phyloP scores from a whole-genome alignment of 257 asterid genomes.

The Paraleonurus japonicus region DNA sequence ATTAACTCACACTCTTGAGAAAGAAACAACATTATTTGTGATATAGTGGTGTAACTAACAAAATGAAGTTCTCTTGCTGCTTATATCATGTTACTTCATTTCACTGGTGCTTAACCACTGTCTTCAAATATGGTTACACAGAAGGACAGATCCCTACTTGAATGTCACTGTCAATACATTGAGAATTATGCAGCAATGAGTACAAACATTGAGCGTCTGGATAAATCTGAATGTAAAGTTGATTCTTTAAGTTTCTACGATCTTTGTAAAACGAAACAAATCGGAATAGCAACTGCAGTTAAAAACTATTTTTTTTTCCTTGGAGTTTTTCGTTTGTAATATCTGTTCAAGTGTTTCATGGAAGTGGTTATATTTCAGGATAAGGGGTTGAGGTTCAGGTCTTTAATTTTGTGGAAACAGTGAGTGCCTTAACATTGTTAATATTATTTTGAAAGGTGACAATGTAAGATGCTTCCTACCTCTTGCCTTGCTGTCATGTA shows the following conservation, averaged over 20 bases:
- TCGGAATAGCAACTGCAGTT: background rate
- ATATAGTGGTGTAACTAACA: slow-evolving; percentile 1
- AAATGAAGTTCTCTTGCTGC: background rate
- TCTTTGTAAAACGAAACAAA: background rate
- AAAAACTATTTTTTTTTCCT: background rate
- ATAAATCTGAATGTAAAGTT: background rate
- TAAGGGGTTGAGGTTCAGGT: background rate
- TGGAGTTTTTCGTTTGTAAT: background rate
- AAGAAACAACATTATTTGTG: background rate
- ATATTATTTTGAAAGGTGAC: background rate
- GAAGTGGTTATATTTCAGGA: background rate
- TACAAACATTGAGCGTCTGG: background rate
- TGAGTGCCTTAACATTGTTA: background rate
- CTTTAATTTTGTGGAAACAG: background rate
- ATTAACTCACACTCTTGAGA: too few species aligned
- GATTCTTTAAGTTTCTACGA: background rate
- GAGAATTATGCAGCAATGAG: background rate
- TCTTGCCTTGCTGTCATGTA: background rate
- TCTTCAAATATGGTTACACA: background rate
- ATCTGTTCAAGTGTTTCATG: background rate
- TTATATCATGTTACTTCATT: background rate
- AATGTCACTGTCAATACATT: background rate
- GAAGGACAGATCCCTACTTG: background rate
- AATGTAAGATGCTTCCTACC: background rate
- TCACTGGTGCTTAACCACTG: background rate